Conservation (phyloP, 768 basidiomycete species). For the Thelephora ganbajun region DNA sequence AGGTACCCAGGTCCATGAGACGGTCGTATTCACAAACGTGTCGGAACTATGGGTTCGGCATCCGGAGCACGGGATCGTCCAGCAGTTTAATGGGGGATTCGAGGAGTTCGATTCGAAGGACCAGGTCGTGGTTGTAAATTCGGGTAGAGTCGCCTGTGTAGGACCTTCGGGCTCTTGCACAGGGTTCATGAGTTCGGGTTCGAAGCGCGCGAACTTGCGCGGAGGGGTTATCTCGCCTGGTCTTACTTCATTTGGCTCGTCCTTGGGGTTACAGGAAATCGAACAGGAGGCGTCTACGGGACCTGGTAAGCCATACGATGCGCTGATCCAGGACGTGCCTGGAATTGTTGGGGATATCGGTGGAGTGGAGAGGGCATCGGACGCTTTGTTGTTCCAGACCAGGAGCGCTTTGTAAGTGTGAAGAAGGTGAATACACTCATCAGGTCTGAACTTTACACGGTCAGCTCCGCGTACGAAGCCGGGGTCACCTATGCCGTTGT, state of each 20-base stretch:
- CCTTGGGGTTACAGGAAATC: conserved; percentile 61
- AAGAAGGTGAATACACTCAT: neutral
- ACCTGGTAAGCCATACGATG: conserved; percentile 51
- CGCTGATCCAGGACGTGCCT: conserved; percentile 32
- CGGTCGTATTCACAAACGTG: conserved; percentile 56
- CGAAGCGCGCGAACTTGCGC: conserved; percentile 40
- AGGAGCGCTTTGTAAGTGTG: conserved; percentile 54
- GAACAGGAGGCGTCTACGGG: conserved; percentile 50
- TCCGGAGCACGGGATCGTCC: conserved; percentile 15
- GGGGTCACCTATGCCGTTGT: conserved; percentile 32
- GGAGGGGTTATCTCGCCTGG: conserved; percentile 62
- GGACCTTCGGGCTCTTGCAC: conserved; percentile 8
- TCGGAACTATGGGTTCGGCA: conserved; percentile 16
- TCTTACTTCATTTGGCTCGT: conserved; percentile 56
- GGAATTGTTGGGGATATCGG: conserved; percentile 35
- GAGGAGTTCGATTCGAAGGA: conserved; percentile 22
- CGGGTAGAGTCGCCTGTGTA: conserved; percentile 27
- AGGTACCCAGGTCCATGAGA: conserved; percentile 24
- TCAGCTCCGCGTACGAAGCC: conserved; percentile 48
- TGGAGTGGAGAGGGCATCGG: conserved; percentile 47
- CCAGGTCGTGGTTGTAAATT: conserved; percentile 22
- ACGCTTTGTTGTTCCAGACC: conserved; percentile 59
- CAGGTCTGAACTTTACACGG: conserved; percentile 1
- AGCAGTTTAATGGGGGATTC: conserved; percentile 6
- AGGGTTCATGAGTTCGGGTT: conserved; percentile 33